These are phyloP conservation scores for Avena eriantha DNA, from an alignment of 176 grass and related monocot genomes.

Conservation along the genomic window DNA sequence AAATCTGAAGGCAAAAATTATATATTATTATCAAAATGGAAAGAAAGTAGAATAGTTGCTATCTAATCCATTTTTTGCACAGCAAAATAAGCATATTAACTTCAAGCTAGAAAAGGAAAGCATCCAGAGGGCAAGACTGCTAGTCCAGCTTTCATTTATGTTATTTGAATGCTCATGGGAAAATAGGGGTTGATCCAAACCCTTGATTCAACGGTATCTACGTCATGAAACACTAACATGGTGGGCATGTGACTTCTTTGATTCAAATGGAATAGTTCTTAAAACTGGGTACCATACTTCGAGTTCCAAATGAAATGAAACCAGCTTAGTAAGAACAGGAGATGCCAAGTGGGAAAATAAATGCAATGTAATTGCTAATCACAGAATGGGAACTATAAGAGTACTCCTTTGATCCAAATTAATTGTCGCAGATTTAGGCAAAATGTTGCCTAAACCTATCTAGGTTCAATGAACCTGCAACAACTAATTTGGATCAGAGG, in stretches of 20 bases:
- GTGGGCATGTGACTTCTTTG: background rate
- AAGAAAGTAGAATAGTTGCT: conserved; percentile 1
- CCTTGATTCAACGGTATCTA: background rate
- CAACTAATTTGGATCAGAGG: too few relatives aligned
- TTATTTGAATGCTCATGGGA: conserved; percentile 5
- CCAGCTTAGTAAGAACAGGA: background rate
- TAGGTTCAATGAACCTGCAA: too few relatives aligned
- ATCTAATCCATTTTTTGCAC: conserved; percentile 6
- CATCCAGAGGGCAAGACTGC: background rate
- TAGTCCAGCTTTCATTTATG: background rate
- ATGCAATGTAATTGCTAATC: conserved; percentile 9
- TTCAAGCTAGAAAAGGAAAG: conserved; percentile 27
- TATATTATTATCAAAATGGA: conserved; percentile 1
- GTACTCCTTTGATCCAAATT: too few relatives aligned
- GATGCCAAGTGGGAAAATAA: background rate
- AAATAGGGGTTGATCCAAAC: conserved; percentile 12
- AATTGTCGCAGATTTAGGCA: too few relatives aligned
- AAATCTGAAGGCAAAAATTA: conserved; percentile 36
- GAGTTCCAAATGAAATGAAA: conserved; percentile 12
- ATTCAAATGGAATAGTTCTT: conserved; percentile 11
- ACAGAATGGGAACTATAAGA: background rate
- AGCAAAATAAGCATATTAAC: conserved; percentile 39
- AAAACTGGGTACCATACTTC: conserved; percentile 6
- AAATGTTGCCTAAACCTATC: too few relatives aligned
- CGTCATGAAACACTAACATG: background rate